Conservation (phyloP, 2,329 filamentous ascomycete species). For the Fusarium newnesense region DNA sequence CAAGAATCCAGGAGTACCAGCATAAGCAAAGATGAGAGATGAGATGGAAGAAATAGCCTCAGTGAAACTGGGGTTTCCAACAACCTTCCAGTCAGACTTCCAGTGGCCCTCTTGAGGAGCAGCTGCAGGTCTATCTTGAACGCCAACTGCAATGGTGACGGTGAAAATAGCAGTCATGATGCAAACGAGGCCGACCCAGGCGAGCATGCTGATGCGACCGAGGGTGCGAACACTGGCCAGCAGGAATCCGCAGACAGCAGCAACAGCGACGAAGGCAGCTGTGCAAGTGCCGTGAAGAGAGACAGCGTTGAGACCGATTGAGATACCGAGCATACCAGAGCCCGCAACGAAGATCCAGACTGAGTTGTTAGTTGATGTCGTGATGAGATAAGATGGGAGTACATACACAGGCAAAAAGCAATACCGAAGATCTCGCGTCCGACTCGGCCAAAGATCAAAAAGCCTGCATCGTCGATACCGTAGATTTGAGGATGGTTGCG, state of each 20-base stretch:
- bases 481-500: slow-evolving; percentile 61
- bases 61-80: slow-evolving; percentile 46
- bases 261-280: slow-evolving; percentile 53
- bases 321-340: slow-evolving; percentile 44
- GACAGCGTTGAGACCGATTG: slow-evolving; percentile 53
- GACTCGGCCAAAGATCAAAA: slow-evolving; percentile 57
- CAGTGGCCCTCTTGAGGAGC: slow-evolving; percentile 36
- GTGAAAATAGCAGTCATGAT: slow-evolving; percentile 39
- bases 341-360: slow-evolving; percentile 34
- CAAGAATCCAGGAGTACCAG: slow-evolving; percentile 51
- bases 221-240: slow-evolving; percentile 50
- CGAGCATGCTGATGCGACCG: slow-evolving; percentile 47
- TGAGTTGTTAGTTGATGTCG: background rate
- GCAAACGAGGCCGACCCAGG: slow-evolving; percentile 42
- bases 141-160: slow-evolving; percentile 37
- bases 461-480: slow-evolving; percentile 63
- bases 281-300: slow-evolving; percentile 53
- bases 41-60: slow-evolving; percentile 48
- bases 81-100: slow-evolving; percentile 47
- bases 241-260: slow-evolving; percentile 43
- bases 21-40: slow-evolving; percentile 51
- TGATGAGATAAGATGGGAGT: accelerated
- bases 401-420: slow-evolving; percentile 50
- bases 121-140: slow-evolving; percentile 31
- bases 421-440: slow-evolving; percentile 56